A percentile compares a stretch with the other conserved stretches of the same genome.
These are phyloP conservation scores for Globisporangium irregulare DNA, from an alignment of 352 stramenopile species.

Conservation along the genomic window DNA sequence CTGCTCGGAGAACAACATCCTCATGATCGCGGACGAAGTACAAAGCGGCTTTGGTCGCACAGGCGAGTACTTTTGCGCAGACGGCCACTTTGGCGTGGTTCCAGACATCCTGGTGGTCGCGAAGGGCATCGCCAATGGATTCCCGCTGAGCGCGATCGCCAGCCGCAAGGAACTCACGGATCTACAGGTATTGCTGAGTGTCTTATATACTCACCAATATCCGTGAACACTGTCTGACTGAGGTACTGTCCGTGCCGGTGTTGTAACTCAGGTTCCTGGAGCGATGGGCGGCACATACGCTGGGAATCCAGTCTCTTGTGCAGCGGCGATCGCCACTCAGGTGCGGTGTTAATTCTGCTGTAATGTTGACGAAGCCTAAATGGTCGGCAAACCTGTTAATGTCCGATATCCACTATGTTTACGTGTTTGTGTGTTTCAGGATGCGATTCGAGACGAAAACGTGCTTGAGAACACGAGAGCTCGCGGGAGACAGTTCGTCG, in stretches of 20 bases:
- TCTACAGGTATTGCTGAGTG: constrained; percentile 25
- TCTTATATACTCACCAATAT: not conserved
- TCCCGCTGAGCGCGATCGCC: constrained; percentile 88
- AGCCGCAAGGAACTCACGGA: constrained; percentile 87
- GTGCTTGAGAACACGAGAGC: constrained; percentile 80
- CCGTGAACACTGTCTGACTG: not conserved
- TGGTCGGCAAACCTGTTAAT: not conserved
- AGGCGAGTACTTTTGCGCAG: constrained; percentile 82
- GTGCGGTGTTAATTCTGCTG: not conserved
- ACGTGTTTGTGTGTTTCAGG: constrained; percentile 22
- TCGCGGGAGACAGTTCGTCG: constrained; percentile 73
- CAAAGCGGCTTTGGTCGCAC: constrained; percentile 90
- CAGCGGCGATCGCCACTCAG: constrained; percentile 83
- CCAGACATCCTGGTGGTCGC: constrained; percentile 93
- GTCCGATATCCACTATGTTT: not conserved
- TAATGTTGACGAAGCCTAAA: not conserved
- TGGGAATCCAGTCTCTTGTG: constrained; percentile 90
- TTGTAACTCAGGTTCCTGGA: constrained; percentile 47
- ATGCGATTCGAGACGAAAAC: constrained; percentile 89
- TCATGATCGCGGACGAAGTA: constrained; percentile 91
- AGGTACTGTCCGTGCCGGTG: not conserved
- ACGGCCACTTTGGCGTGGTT: constrained; percentile 79
- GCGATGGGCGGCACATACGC: constrained; percentile 93
- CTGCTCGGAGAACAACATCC: constrained; percentile 90
- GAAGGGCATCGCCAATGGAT: constrained; percentile 93